Evolutionary conservation across 2,329 filamentous ascomycete species (phyloP), one percentile per base, ranked within the genome.

Genomic region (Ascocoryne sarcoides): DNA sequence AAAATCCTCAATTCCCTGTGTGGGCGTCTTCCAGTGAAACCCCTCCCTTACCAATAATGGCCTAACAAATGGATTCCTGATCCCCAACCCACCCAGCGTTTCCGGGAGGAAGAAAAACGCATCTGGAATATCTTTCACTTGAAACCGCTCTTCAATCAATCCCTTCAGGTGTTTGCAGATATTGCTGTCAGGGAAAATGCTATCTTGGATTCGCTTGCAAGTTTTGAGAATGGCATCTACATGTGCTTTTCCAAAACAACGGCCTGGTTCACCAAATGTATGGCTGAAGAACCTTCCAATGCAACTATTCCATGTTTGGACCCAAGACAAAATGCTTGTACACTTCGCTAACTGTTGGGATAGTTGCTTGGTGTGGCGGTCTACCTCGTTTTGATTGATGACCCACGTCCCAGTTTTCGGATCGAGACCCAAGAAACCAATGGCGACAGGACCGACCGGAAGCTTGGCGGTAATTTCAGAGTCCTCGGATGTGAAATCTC

Each of bases 241-340:
- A 51, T 79, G 75, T 29, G 64, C 58, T 15, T 66, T 65, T 0
- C 71, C 71, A 44, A 76, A 73, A 46, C 70, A 74, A 42, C 69
- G 64, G 10, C 71, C 69, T 3, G 73, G 67, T 39, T 67, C 67
- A 7, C 69, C 73, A 44, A 79, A 76, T 50, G 76, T 77, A 47
- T 68, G 70, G 37, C 62, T 61, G 52, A 79, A 76, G 56, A 78
- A 79, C 2, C 67, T 65, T 5, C 63, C 65, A 21, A 71, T 67
- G 51, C 76, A 78, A 29, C 64, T 69, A 49, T 79, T 79, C 66
- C 74, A 79, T 0, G 73, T 73, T 47, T 77, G 68, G 3, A 79
- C 66, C 66, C 71, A 79, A 19, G 69, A 63, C 45, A 80, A 73
- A 4, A 79, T 60, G 42, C 67, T 65, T 50, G 70, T 72, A 76